Percentiles rank a stretch among this genome's conserved stretches.
Conservation (phyloP, 805 yeast genomes). For the Wickerhamomyces alni region DNA sequence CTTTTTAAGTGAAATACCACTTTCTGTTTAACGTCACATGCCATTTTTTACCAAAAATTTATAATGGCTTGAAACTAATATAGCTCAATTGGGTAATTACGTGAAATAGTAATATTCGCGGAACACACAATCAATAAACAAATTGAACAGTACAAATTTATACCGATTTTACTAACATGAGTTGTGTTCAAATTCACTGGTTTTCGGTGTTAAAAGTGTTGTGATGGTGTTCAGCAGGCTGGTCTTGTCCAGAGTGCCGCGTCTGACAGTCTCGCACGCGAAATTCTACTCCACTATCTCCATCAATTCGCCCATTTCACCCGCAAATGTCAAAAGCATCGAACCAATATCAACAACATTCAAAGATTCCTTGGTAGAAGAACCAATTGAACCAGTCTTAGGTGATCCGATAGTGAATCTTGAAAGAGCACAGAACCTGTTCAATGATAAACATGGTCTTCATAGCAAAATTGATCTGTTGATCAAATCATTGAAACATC, state of each 20-base stretch:
- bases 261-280: not conserved
- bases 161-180: too few relatives aligned
- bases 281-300: not conserved
- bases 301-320: not conserved
- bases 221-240: not conserved
- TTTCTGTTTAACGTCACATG: too few relatives aligned
- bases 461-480: conserved; percentile 23
- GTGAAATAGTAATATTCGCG: too few relatives aligned
- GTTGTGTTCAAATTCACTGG: too few relatives aligned
- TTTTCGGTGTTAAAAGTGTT: too few relatives aligned
- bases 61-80: too few relatives aligned
- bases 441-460: conserved; percentile 19
- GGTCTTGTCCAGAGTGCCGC: not conserved
- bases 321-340: not conserved
- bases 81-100: too few relatives aligned
- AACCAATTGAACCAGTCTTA: not conserved
- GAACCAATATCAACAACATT: not conserved
- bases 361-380: too few relatives aligned
- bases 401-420: conserved; percentile 14
- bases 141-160: too few relatives aligned
- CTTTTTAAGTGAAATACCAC: too few relatives aligned
- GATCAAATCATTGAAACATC: conserved; percentile 7
- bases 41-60: too few relatives aligned
- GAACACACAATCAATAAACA: too few relatives aligned
- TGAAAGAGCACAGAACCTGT: conserved; percentile 10